Evolutionary conservation across 2,329 filamentous ascomycete genomes (phyloP).

Genomic region (Xylaria hypoxylon): DNA sequence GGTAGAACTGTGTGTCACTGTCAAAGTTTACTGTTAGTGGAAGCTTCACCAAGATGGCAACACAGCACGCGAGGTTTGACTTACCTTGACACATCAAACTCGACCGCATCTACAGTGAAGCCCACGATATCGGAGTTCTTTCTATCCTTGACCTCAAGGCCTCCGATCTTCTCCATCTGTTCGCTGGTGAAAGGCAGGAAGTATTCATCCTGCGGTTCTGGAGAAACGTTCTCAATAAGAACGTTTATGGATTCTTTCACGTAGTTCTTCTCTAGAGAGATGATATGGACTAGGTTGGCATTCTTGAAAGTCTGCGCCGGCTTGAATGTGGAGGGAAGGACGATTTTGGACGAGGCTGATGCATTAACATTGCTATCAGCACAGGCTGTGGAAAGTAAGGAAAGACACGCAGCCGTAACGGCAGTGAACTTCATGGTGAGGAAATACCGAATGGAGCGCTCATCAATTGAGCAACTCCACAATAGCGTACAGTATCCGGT

Average conservation of each 20-base stretch:
- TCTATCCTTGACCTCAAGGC: conserved; percentile 91
- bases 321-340: conserved; percentile 75
- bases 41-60: conserved; percentile 7
- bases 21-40: conserved; percentile 42
- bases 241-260: conserved; percentile 92
- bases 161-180: conserved; percentile 81
- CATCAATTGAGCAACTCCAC: conserved; percentile 50
- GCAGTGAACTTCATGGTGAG: conserved; percentile 61
- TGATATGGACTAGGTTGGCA: conserved; percentile 86
- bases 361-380: conserved; percentile 47
- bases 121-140: conserved; percentile 76
- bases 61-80: conserved; percentile 35
- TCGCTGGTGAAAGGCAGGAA: conserved; percentile 86
- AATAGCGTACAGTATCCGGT: conserved; percentile 23
- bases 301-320: conserved; percentile 95
- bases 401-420: conserved; percentile 68
- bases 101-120: conserved; percentile 77
- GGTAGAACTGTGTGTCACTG: conserved; percentile 84
- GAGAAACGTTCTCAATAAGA: conserved; percentile 88
- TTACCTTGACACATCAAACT: conserved; percentile 70
- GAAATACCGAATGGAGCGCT: conserved; percentile 45
- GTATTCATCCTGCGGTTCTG: conserved; percentile 86
- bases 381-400: conserved; percentile 65
- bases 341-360: conserved; percentile 67
- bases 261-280: conserved; percentile 94